phyloP scores from a whole-genome alignment of 2,329 filamentous ascomycete genomes.

The Fusarium xylarioides region DNA sequence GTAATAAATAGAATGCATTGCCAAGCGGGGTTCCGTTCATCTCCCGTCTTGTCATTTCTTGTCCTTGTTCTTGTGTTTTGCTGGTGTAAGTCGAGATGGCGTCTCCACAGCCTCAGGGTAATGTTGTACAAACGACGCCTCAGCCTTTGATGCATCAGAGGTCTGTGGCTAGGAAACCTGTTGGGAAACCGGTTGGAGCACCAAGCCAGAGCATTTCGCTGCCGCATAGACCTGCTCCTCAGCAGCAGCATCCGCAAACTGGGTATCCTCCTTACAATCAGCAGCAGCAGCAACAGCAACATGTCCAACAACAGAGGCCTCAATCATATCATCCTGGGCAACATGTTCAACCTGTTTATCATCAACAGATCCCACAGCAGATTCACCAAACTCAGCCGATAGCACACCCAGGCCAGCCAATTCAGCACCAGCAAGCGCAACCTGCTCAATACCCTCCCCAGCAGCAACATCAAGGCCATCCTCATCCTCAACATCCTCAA shows the following conservation, averaged over 20 bases:
- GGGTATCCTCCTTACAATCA: constrained; percentile 14
- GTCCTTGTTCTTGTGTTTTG: background rate
- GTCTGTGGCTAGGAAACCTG: constrained; percentile 23
- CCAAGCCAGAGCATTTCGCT: constrained; percentile 9
- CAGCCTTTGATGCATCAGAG: constrained; percentile 24
- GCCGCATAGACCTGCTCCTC: constrained; percentile 11
- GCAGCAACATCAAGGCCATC: background rate
- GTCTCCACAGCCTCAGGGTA: constrained; percentile 21
- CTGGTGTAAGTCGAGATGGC: constrained; percentile 25
- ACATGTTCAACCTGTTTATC: background rate
- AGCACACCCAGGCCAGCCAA: background rate
- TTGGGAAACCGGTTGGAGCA: background rate
- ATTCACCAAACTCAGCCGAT: background rate
- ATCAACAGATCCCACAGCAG: background rate
- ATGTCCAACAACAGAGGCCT: constrained; percentile 5
- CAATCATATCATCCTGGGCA: constrained; percentile 19
- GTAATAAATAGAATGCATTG: constrained; percentile 11
- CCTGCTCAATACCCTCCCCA: background rate
- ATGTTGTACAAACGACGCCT: background rate
- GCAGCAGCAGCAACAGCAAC: constrained; percentile 6
- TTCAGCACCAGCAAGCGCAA: background rate
- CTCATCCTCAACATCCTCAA: background rate
- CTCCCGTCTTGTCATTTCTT: constrained; percentile 29
- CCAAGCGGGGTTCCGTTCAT: constrained; percentile 8
- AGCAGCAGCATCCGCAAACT: background rate